These are phyloP conservation scores for Pichiaceae sp. DNA, from an alignment of 1,139 yeast genomes.

Conservation along the genomic window DNA sequence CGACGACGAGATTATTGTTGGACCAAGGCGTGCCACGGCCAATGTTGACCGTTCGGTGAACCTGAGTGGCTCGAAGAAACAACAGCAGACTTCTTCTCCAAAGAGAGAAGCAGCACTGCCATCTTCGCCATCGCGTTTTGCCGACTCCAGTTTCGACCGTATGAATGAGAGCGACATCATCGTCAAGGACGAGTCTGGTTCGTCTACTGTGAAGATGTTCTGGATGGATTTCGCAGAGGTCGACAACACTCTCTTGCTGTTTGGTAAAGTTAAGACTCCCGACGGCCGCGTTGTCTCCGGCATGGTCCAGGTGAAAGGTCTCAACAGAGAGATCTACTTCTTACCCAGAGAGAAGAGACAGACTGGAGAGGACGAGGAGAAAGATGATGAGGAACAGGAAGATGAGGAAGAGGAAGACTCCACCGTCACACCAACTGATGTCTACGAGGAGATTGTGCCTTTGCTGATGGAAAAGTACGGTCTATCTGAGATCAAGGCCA, in stretches of 20 bases:
- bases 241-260: constrained; percentile 61
- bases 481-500: constrained; percentile 55
- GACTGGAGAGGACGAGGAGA: constrained; percentile 26
- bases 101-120: constrained; percentile 17
- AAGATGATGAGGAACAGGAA: constrained; percentile 23
- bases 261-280: constrained; percentile 67
- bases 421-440: constrained; percentile 47
- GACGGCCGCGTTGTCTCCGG: constrained; percentile 62
- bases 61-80: constrained; percentile 16
- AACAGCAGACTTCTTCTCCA: constrained; percentile 18
- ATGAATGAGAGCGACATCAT: constrained; percentile 38
- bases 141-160: constrained; percentile 29
- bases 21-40: constrained; percentile 36
- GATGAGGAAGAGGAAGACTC: constrained; percentile 21
- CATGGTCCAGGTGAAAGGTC: constrained; percentile 66
- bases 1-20: constrained; percentile 45
- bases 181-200: constrained; percentile 30
- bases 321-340: constrained; percentile 67
- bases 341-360: constrained; percentile 48
- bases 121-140: constrained; percentile 11
- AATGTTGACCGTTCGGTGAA: constrained; percentile 25
- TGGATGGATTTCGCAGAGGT: constrained; percentile 90
- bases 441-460: constrained; percentile 70
- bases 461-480: constrained; percentile 55
- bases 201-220: constrained; percentile 48